phyloP scores from a whole-genome alignment of 2,329 filamentous ascomycete species.

The Epichloe sp. region DNA sequence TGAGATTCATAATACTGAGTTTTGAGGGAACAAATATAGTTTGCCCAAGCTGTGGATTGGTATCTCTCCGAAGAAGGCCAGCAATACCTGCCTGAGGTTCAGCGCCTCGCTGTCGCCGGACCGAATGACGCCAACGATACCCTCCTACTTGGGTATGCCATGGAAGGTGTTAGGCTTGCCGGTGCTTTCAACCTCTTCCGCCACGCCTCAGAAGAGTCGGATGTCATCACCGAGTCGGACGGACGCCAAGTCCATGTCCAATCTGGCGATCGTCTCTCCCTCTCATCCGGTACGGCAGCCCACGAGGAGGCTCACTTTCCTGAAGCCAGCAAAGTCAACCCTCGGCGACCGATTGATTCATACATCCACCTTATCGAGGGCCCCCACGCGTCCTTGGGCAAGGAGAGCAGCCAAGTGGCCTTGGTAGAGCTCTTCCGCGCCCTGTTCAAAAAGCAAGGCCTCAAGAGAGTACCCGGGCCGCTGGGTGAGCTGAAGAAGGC shows the following conservation, averaged over 20 bases:
- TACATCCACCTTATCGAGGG: conserved; percentile 56
- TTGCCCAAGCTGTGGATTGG: conserved; percentile 61
- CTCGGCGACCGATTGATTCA: conserved; percentile 46
- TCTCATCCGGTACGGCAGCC: conserved; percentile 45
- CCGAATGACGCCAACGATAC: conserved; percentile 45
- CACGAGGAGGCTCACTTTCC: conserved; percentile 48
- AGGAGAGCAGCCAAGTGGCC: conserved; percentile 45
- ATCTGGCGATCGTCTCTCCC: conserved; percentile 46
- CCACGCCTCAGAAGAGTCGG: conserved; percentile 29
- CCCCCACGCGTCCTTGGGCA: conserved; percentile 50
- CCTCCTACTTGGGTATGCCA: conserved; percentile 52
- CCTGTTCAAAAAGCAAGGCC: conserved; percentile 45
- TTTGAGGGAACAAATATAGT: conserved; percentile 26
- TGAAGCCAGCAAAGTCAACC: conserved; percentile 44
- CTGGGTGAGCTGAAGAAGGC: conserved; percentile 59
- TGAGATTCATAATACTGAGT: neutral
- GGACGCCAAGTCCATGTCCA: conserved; percentile 36
- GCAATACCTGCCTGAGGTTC: conserved; percentile 45
- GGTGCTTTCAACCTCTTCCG: conserved; percentile 50
- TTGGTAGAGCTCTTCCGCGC: conserved; percentile 56
- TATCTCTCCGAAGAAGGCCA: conserved; percentile 48
- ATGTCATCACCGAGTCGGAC: conserved; percentile 38
- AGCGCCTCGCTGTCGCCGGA: conserved; percentile 42
- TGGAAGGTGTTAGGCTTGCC: conserved; percentile 59
- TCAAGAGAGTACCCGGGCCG: conserved; percentile 47